Evolutionary conservation across 1,139 yeast species (phyloP).

Genomic region (Nakaseomyces nivariensis): DNA sequence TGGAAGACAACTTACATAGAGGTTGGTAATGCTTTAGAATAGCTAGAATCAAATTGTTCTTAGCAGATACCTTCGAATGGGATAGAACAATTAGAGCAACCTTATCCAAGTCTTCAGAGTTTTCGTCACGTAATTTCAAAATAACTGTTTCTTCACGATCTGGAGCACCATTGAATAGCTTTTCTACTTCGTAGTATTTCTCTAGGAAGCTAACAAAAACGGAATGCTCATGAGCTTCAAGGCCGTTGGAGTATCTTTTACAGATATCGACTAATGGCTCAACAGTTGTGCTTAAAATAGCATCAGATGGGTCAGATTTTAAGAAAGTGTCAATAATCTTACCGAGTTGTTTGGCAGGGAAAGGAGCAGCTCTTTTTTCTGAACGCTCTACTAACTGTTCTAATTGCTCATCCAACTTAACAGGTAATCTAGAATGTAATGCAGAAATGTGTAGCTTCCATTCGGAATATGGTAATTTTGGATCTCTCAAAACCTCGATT

Average conservation of each 20-base stretch:
- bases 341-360: slow-evolving; percentile 83
- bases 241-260: slow-evolving; percentile 59
- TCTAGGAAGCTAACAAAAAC: slow-evolving; percentile 62
- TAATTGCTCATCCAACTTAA: slow-evolving; percentile 61
- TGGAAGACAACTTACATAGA: slow-evolving; percentile 53
- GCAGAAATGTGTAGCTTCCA: slow-evolving; percentile 86
- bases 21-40: slow-evolving; percentile 77
- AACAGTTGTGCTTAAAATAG: slow-evolving; percentile 45
- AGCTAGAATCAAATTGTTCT: slow-evolving; percentile 81
- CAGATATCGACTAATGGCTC: slow-evolving; percentile 71
- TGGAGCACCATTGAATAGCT: slow-evolving; percentile 63
- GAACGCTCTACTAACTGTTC: slow-evolving; percentile 58
- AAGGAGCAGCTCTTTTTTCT: slow-evolving; percentile 61
- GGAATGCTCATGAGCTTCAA: slow-evolving; percentile 71
- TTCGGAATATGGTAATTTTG: slow-evolving; percentile 83
- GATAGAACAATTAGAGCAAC: slow-evolving; percentile 72
- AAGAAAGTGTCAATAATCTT: slow-evolving; percentile 39
- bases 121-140: slow-evolving; percentile 75
- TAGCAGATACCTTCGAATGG: slow-evolving; percentile 88
- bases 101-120: slow-evolving; percentile 62
- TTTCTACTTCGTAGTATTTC: slow-evolving; percentile 70
- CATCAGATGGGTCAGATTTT: slow-evolving; percentile 36
- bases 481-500: slow-evolving; percentile 63
- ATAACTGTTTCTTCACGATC: slow-evolving; percentile 80
- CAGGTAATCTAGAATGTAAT: slow-evolving; percentile 80